A percentile compares a stretch with the other conserved stretches of the same genome.
These are phyloP conservation scores for Oryza punctata DNA, from an alignment of 176 grass and related monocot genomes.

Conservation along the genomic window DNA sequence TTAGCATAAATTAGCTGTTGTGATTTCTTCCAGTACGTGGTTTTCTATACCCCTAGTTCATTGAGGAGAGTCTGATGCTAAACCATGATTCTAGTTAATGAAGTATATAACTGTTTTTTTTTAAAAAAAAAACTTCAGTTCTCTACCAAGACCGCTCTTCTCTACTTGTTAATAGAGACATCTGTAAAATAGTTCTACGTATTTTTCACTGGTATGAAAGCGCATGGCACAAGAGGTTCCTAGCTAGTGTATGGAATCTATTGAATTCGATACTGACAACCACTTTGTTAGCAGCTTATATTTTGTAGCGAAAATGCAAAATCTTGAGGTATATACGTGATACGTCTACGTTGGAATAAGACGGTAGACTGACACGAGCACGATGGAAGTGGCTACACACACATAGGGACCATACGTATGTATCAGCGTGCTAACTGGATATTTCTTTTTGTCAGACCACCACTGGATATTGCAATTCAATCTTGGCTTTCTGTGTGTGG, in stretches of 20 bases:
- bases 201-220: no score
- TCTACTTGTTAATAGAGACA: no score
- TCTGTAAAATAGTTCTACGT: no score
- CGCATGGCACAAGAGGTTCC: no score
- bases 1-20: no score
- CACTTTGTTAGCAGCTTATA: not conserved
- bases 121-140: no score
- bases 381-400: not conserved
- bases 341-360: not conserved
- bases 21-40: no score
- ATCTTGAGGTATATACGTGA: not conserved
- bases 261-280: not conserved
- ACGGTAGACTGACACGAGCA: not conserved
- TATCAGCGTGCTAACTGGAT: not conserved
- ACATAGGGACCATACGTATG: not conserved
- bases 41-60: no score
- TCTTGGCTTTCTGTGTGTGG: not conserved
- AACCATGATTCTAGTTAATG: no score
- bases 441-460: not conserved
- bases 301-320: not conserved
- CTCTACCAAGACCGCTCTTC: no score
- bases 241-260: not conserved
- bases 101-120: no score
- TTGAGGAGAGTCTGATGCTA: no score
- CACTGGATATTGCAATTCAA: not conserved